phyloP scores from a whole-genome alignment of 805 yeast genomes.

The Priceomyces fermenticarens region DNA sequence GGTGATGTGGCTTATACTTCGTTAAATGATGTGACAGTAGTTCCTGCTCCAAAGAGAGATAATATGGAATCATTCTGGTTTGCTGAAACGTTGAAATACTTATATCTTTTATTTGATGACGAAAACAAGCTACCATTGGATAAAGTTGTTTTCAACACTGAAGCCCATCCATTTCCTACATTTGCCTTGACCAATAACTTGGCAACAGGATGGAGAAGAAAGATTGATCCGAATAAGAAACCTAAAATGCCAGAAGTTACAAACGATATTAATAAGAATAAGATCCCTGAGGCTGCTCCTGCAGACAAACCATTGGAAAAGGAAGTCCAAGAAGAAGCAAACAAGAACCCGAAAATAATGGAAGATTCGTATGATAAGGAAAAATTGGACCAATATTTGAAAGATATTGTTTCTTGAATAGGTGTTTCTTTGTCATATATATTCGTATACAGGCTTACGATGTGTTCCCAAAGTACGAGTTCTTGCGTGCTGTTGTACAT shows the following conservation, averaged over 20 bases:
- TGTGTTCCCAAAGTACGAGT: no score
- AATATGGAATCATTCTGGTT: conserved; percentile 92
- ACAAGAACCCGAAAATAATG: conserved; percentile 30
- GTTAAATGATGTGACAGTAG: conserved; percentile 59
- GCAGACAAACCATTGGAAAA: conserved; percentile 36
- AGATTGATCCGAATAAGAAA: conserved; percentile 15
- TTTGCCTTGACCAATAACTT: conserved; percentile 51
- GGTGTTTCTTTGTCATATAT: no score
- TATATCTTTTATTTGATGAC: conserved; percentile 74
- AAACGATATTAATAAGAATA: conserved; percentile 21
- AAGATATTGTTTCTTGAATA: conserved; percentile 7
- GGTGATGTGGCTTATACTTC: conserved; percentile 57
- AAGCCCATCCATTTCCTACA: conserved; percentile 90
- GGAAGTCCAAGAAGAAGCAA: conserved; percentile 31
- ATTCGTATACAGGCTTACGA: no score
- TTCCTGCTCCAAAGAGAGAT: conserved; percentile 57
- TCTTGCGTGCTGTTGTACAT: no score
- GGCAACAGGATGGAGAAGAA: conserved; percentile 61
- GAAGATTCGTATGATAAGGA: conserved; percentile 25
- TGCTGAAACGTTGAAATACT: conserved; percentile 87
- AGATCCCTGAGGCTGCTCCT: conserved; percentile 40
- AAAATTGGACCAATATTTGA: conserved; percentile 19
- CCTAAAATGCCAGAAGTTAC: conserved; percentile 14
- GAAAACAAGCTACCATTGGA: conserved; percentile 61
- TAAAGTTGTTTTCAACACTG: conserved; percentile 80